Evolutionary conservation across 257 asterid genomes (phyloP), one percentile per base, ranked within the genome.

Genomic region (Solanum sparsipilum): DNA sequence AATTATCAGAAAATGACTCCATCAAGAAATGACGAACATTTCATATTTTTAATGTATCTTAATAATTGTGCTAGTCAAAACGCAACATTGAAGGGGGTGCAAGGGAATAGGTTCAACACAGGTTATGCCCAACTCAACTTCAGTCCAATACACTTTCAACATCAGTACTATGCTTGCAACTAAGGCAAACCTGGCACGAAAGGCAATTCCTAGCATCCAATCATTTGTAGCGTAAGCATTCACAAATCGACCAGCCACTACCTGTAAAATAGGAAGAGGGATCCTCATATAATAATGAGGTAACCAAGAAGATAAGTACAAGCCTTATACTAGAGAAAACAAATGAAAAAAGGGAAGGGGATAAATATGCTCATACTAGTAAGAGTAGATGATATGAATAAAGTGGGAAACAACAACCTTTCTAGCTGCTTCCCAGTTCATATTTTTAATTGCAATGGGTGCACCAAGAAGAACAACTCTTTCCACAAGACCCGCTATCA

Each of bases 161-260:
- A 29, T 82, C 44, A 82, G 29, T 48, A 82, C 86, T 18, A 48
- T 27, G 29, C 41, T 82, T 29, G 68, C 44, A 48, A 11, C 52
- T 44, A 79, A 79, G 6, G 67, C 93, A 75, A 92, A 94, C 99
- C 89, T 97, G 36, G 99, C 98, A 87, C 98, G 98, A 88, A 97
- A 97, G 52, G 97, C 98, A 90, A 97, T 82, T 89, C 98, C 99
- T 65, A 97, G 98, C 96, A 93, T 97, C 99, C 99, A 95, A 91
- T 97, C 99, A 65, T 91, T 95, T 58, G 98, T 92, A 36, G 99
- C 93, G 88, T 95, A 97, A 35, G 90, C 96, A 83, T 95, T 97
- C 89, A 97, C 93, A 75, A 94, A 95, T 93, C 99, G 94, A 90
- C 99, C 99, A 63, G 98, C 92, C 89, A 96, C 98, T 84, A 96